These are phyloP conservation scores for Rhizoclosmatium globosum DNA, from an alignment of 192 early-diverging fungal genomes.

Conservation along the genomic window DNA sequence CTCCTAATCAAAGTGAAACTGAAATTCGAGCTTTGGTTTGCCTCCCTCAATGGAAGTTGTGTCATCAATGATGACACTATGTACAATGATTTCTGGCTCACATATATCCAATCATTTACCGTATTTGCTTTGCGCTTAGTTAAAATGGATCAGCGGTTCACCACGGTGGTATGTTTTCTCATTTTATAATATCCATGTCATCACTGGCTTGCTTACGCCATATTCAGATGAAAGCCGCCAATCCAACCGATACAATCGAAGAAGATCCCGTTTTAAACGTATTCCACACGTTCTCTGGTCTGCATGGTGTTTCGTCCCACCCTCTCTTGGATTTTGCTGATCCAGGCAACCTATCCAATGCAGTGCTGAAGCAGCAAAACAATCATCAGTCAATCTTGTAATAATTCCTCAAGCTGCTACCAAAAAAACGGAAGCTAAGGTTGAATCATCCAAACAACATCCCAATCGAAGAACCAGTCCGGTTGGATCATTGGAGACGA, in stretches of 20 bases:
- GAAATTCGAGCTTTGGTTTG: slow-evolving; percentile 22
- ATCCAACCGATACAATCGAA: slow-evolving; percentile 1
- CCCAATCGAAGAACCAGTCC: background rate
- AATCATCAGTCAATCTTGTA: slow-evolving; percentile 5
- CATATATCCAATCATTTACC: background rate
- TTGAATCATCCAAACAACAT: background rate
- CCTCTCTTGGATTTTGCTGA: slow-evolving; percentile 20
- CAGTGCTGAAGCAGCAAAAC: slow-evolving; percentile 19
- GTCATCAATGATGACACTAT: slow-evolving; percentile 21
- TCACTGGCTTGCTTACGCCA: background rate
- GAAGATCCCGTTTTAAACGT: slow-evolving; percentile 28
- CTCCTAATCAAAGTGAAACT: background rate
- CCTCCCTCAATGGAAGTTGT: slow-evolving; percentile 19
- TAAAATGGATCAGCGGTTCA: slow-evolving; percentile 15
- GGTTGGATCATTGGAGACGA: slow-evolving; percentile 7
- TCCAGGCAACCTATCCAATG: background rate
- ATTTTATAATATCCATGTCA: background rate
- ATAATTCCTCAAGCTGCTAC: slow-evolving; percentile 24
- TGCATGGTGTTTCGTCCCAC: slow-evolving; percentile 9
- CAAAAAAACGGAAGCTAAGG: background rate
- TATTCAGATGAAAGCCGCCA: slow-evolving; percentile 22
- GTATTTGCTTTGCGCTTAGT: slow-evolving; percentile 21
- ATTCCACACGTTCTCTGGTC: slow-evolving; percentile 28
- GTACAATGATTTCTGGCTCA: slow-evolving; percentile 12
- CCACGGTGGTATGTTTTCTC: background rate